Base-by-base conservation (phyloP, 164 flowering plant species). In the Stephania japonica region DNA sequence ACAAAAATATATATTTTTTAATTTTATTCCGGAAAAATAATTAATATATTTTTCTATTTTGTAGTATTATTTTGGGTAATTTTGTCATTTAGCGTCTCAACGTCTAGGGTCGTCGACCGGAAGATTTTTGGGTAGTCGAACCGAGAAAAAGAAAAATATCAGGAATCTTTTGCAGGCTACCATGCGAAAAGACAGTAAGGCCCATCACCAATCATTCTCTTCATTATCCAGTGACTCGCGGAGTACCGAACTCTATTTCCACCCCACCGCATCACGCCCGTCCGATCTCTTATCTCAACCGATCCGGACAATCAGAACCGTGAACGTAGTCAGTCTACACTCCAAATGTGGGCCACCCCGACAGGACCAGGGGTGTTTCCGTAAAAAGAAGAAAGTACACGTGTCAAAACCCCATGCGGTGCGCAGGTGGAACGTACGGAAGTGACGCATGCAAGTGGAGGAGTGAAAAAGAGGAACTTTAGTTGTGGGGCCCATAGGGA, bases 361-460 rank as follows among this genome's bases (percentile, higher is more conserved):
- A 32, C 38, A 32, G 38, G 38, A 32, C 38, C 38, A 32, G 42
- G 42, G 42, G 42, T 18, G 44, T 41, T 27, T 38, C 42, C 47
- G 69, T 32, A 43, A 42, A 27, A n/a, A 68, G 24, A 8, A 42
- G 9, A 43, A 14, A 68, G 13, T 42, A 18, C 70, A 68, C 26
- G 53, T 43, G 70, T 68, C 53, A n/a, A 8, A 21, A 12, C 56
- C 56, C 70, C 42, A 21, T 23, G 27, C 70, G 3, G 26, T 68
- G 27, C 44, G 26, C 70, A 68, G n/a, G 18, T 8, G 13, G 41
- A 64, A 12, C 14, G 67, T 64, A 64, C 70, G 70, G 53, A 43
- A 43, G 16, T 68, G 18, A 42, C 56, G 70, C 70, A 68, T 42
- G 44, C 70, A 68, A 68, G 44, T 44, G 70, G 53, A 8, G 70